Evolutionary conservation across 768 basidiomycete genomes (phyloP).

Genomic region (Suillus americanus): DNA sequence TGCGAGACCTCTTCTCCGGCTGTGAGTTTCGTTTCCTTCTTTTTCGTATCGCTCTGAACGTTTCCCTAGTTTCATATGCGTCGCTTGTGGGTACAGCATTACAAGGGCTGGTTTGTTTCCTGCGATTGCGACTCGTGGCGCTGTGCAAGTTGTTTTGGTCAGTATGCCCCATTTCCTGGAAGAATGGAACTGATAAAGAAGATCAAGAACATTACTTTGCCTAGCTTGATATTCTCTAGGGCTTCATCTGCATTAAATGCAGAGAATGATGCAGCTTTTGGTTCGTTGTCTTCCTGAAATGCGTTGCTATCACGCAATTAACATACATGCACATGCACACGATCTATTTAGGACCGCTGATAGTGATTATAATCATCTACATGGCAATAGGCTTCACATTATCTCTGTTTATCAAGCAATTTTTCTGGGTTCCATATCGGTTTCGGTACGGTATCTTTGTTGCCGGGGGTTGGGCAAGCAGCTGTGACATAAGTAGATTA

Average conservation of each 20-base stretch:
- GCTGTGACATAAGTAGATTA: constrained; percentile 61
- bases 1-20: not conserved
- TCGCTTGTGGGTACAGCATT: not conserved
- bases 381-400: constrained; percentile 47
- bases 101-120: not conserved
- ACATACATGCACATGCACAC: not conserved
- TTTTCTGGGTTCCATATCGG: constrained; percentile 71
- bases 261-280: constrained; percentile 52
- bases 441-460: constrained; percentile 65
- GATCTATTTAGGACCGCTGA: constrained; percentile 46
- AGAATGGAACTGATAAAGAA: not conserved
- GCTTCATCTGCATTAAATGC: constrained; percentile 59
- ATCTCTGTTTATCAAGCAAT: constrained; percentile 47
- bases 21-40: not conserved
- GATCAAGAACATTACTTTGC: not conserved
- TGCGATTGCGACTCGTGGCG: not conserved
- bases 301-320: not conserved
- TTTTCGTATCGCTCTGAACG: not conserved
- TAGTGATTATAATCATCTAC: constrained; percentile 59
- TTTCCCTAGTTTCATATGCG: not conserved
- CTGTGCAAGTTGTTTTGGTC: not conserved
- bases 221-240: constrained; percentile 58
- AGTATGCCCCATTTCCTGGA: not conserved
- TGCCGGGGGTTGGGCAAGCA: constrained; percentile 63
- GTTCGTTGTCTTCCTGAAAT: constrained; percentile 28